phyloP scores from a whole-genome alignment of 2,329 filamentous ascomycete species.

The Penicillium sp. region DNA sequence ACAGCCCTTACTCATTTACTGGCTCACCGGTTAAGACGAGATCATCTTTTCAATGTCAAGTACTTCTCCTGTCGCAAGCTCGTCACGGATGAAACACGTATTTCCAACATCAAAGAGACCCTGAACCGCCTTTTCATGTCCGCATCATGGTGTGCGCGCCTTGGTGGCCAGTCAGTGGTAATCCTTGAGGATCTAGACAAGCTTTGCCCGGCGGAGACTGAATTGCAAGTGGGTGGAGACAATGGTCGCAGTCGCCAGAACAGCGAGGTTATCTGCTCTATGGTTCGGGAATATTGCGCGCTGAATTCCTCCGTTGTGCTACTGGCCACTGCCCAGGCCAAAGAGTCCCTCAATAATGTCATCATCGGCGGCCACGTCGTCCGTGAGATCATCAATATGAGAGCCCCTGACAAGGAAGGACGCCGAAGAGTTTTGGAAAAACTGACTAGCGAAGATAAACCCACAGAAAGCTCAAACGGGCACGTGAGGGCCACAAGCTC shows the following conservation, averaged over 20 bases:
- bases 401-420: conserved; percentile 89
- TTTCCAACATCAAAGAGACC: conserved; percentile 87
- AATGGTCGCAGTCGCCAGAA: conserved; percentile 90
- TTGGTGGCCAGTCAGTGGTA: conserved; percentile 79
- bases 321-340: conserved; percentile 85
- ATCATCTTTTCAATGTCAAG: conserved; percentile 74
- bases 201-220: conserved; percentile 88
- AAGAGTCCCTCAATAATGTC: conserved; percentile 87
- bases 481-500: conserved; percentile 35
- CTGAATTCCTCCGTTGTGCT: conserved; percentile 78
- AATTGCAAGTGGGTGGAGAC: conserved; percentile 88
- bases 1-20: conserved; percentile 74
- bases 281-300: conserved; percentile 80
- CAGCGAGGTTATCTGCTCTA: conserved; percentile 80
- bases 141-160: conserved; percentile 84
- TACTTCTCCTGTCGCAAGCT: conserved; percentile 86
- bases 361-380: conserved; percentile 90
- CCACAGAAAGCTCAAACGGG: conserved; percentile 40
- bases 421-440: conserved; percentile 79
- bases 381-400: conserved; percentile 82
- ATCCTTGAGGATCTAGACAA: conserved; percentile 92
- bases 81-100: conserved; percentile 84
- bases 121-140: conserved; percentile 79
- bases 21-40: conserved; percentile 67
- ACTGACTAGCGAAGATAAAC: conserved; percentile 56